Base-by-base conservation (phyloP, 1,139 yeast species). In the Yamadazyma buinensis region DNA sequence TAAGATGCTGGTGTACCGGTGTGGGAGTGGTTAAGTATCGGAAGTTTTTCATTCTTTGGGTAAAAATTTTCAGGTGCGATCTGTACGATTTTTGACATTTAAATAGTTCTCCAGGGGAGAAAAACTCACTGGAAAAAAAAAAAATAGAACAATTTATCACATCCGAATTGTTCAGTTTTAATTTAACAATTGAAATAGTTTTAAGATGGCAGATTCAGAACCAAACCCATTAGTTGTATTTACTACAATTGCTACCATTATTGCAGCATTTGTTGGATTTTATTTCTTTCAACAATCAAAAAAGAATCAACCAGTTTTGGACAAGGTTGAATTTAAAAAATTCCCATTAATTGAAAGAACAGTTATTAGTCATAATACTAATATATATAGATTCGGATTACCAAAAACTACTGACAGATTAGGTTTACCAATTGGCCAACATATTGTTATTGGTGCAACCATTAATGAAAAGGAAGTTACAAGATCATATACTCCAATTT, bases 371-470 rank as follows among this genome's bases (percentile, higher is more conserved):
- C 95, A 85, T 59, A 88, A 90, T 60, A 74, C 95, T 11, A 87
- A 94, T 36, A 65, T 87, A 39, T 90, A 85, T 61, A 75, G 94
- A 54, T 88, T 92, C 54, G 90, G 85, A 3, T 75, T 92, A 49
- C 95, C 96, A 35, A 72, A 74, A 42, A 71, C 82, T 26, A 70
- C 78, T 33, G 94, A 85, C 56, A 69, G 79, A 33, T 73, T 92
- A 42, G 97, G 97, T 7, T 74, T 92, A 48, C 97, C 97, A 37
- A 84, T 88, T 54, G 98, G 98, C 36, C 97, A 92, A 65, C 96
- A 88, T 57, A 81, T 88, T 52, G 75, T 85, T 30, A 79, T 86
- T 50, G 77, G 81, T 23, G 92, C 95, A 29, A 68, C 64, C 26
- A 59, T 60, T 28, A 47, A 57, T 36, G 97, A 84, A 40, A 87